Evolutionary conservation across 805 yeast genomes (phyloP).

Genomic region (Torulaspora maleeae): DNA sequence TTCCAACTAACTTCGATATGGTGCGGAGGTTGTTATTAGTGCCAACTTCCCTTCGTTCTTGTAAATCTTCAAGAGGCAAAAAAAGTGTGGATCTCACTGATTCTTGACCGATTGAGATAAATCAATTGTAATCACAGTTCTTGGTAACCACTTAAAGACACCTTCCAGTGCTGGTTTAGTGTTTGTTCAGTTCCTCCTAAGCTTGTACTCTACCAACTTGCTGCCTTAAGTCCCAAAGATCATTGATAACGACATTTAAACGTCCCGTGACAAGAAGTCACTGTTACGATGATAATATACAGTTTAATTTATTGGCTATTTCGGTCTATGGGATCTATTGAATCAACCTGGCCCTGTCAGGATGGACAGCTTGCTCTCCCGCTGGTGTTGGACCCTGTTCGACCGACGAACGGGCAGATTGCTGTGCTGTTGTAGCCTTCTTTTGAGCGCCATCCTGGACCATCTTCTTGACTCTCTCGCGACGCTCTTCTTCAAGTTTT

Average conservation of each 20-base stretch:
- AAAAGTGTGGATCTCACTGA: too few species aligned
- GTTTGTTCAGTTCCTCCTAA: background rate
- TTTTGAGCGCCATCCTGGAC: constrained; percentile 39
- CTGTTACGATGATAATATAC: background rate
- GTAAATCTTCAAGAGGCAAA: too few species aligned
- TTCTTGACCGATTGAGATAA: too few species aligned
- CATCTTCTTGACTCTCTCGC: constrained; percentile 48
- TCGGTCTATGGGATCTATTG: constrained; percentile 7
- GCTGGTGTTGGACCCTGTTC: constrained; percentile 5
- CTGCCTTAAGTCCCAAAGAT: background rate
- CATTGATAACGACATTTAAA: constrained; percentile 13
- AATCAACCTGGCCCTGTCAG: constrained; percentile 50
- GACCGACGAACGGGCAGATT: background rate
- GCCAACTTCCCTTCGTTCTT: too few species aligned
- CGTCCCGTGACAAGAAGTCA: background rate
- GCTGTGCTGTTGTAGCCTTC: constrained; percentile 29
- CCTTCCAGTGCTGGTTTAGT: background rate
- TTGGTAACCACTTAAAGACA: background rate
- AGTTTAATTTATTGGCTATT: background rate
- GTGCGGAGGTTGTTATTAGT: too few species aligned
- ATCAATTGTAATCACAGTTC: background rate
- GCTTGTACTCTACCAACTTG: background rate
- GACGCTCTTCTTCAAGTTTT: constrained; percentile 66
- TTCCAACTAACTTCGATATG: background rate
- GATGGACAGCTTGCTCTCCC: constrained; percentile 43